phyloP scores from a whole-genome alignment of 2,329 filamentous ascomycete genomes.

The Apiospora marii region DNA sequence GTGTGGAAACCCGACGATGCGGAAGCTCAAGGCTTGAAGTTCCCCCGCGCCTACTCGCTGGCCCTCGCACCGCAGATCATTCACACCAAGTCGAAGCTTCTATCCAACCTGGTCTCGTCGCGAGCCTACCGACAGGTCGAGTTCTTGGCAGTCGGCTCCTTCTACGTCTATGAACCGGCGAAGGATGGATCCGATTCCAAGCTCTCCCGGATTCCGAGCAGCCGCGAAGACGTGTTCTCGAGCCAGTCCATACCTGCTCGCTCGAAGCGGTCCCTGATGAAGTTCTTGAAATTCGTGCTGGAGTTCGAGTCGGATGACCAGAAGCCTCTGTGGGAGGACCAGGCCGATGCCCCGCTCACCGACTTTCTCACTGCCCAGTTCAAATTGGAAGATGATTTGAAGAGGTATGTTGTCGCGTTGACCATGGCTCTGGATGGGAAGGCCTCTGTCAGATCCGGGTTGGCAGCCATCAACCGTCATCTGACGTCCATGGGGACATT shows the following conservation, averaged over 20 bases:
- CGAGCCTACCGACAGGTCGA: slow-evolving; percentile 89
- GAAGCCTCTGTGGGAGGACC: slow-evolving; percentile 63
- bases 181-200: slow-evolving; percentile 36
- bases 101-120: slow-evolving; percentile 86
- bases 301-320: slow-evolving; percentile 70
- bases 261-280: slow-evolving; percentile 88
- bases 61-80: slow-evolving; percentile 87
- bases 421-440: slow-evolving; percentile 75
- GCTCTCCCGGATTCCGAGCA: slow-evolving; percentile 81
- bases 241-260: slow-evolving; percentile 78
- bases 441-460: slow-evolving; percentile 68
- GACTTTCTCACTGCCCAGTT: slow-evolving; percentile 69
- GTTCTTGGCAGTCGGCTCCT: slow-evolving; percentile 91
- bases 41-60: slow-evolving; percentile 80
- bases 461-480: slow-evolving; percentile 80
- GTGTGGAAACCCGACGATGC: slow-evolving; percentile 47
- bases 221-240: slow-evolving; percentile 89
- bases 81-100: slow-evolving; percentile 80
- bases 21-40: slow-evolving; percentile 56
- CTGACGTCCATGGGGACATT: slow-evolving; percentile 87
- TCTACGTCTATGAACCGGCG: slow-evolving; percentile 74
- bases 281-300: slow-evolving; percentile 88
- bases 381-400: slow-evolving; percentile 72
- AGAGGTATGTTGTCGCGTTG: slow-evolving; percentile 69
- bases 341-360: slow-evolving; percentile 62